These are phyloP conservation scores for Dipteronia dyeriana DNA, from an alignment of 345 rosid species.

Conservation along the genomic window DNA sequence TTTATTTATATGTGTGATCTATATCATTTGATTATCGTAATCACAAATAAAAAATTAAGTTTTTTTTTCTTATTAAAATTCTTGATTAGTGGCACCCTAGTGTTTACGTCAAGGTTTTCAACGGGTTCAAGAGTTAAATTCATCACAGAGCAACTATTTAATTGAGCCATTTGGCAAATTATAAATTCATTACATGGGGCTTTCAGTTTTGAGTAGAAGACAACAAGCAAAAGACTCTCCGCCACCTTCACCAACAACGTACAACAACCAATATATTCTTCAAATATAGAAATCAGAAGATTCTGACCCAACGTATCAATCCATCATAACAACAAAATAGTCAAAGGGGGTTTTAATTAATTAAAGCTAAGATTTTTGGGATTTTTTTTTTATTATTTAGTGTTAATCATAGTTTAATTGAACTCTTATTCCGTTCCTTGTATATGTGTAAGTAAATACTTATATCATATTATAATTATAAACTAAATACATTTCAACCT, in stretches of 20 bases:
- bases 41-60: too few relatives aligned
- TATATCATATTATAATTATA: background rate
- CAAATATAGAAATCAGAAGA: background rate
- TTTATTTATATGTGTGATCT: too few relatives aligned
- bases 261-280: slow-evolving; percentile 15
- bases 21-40: too few relatives aligned
- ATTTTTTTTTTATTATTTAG: background rate
- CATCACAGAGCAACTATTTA: background rate
- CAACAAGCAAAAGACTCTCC: slow-evolving; percentile 34
- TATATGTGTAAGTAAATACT: background rate
- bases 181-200: background rate
- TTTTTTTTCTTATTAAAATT: too few relatives aligned
- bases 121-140: too few relatives aligned
- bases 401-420: slow-evolving; percentile 29
- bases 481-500: background rate
- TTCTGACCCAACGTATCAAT: slow-evolving; percentile 7
- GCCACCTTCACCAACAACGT: slow-evolving; percentile 14
- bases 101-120: too few relatives aligned
- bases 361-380: background rate
- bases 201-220: slow-evolving; percentile 24
- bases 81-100: too few relatives aligned
- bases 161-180: slow-evolving; percentile 28
- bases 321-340: slow-evolving; percentile 6
- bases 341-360: slow-evolving; percentile 21
- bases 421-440: slow-evolving; percentile 7